A percentile compares a stretch with the other conserved stretches of the same genome.
Evolutionary conservation across 1,139 yeast genomes (phyloP).

Genomic region (Blastobotrys indianensis): DNA sequence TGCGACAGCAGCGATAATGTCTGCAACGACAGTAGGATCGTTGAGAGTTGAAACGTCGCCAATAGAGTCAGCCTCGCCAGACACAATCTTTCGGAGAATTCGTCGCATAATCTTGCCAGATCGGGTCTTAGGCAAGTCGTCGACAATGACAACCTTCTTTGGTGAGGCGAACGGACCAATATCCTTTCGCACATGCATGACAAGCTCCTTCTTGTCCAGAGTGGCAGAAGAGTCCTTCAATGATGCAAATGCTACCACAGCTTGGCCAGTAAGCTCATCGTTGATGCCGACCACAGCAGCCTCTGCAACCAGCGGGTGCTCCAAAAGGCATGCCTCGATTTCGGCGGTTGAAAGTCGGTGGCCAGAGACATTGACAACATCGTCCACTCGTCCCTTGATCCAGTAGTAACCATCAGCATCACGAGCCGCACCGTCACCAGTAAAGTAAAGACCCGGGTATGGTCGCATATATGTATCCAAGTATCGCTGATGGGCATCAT

Average conservation of each 20-base stretch:
- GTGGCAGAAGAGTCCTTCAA: conserved; percentile 58
- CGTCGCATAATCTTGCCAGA: conserved; percentile 99
- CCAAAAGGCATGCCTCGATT: conserved; percentile 86
- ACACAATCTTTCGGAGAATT: conserved; percentile 84
- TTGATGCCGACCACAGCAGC: conserved; percentile 92
- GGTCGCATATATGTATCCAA: conserved; percentile 93
- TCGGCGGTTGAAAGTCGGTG: conserved; percentile 97
- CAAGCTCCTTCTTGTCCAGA: conserved; percentile 72
- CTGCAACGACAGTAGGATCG: conserved; percentile 79
- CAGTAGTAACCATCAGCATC: conserved; percentile 97
- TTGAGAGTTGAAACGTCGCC: conserved; percentile 92
- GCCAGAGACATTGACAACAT: conserved; percentile 95
- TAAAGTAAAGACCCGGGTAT: conserved; percentile 93
- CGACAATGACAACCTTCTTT: conserved; percentile 78
- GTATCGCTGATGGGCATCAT: conserved; percentile 84
- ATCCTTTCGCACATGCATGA: conserved; percentile 83
- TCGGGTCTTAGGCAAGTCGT: conserved; percentile 94
- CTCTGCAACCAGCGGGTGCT: conserved; percentile 77
- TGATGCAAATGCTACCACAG: conserved; percentile 89
- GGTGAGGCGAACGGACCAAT: conserved; percentile 99
- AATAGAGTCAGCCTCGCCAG: conserved; percentile 85
- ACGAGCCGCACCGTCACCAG: conserved; percentile 98
- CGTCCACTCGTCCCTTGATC: conserved; percentile 98
- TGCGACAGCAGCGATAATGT: conserved; percentile 47
- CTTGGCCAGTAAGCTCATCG: conserved; percentile 97